Evolutionary conservation across 129 eudicot genomes (phyloP).

Genomic region (Pulicaria dysenterica): DNA sequence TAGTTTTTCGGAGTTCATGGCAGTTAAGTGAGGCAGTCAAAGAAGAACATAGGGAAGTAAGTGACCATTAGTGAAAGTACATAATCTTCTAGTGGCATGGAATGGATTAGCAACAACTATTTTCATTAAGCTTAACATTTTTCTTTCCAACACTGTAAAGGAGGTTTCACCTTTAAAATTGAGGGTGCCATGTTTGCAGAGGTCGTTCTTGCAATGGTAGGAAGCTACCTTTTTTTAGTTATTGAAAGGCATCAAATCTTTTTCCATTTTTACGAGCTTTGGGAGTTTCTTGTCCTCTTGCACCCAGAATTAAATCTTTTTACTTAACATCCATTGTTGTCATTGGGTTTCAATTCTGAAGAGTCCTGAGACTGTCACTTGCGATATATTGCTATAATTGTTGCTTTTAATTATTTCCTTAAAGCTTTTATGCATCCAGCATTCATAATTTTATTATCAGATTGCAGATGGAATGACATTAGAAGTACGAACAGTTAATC

Average conservation of each 20-base stretch:
- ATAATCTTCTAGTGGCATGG: slow-evolving; percentile 9
- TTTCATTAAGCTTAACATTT: slow-evolving; percentile 18
- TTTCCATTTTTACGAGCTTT: slow-evolving; percentile 2
- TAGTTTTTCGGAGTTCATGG: slow-evolving; percentile 1
- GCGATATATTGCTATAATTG: slow-evolving; percentile 5
- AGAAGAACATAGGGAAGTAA: slow-evolving; percentile 17
- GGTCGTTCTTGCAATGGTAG: slow-evolving; percentile 20
- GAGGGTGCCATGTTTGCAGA: slow-evolving; percentile 28
- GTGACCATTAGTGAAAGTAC: slow-evolving; percentile 5
- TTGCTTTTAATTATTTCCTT: slow-evolving; percentile 5
- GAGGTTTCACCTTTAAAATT: slow-evolving; percentile 10
- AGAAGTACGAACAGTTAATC: slow-evolving; percentile 85
- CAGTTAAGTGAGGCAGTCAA: slow-evolving; percentile 10
- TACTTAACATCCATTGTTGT: slow-evolving; percentile 12
- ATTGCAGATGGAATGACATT: slow-evolving; percentile 99
- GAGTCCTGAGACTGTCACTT: slow-evolving; percentile 16
- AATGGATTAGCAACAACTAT: slow-evolving; percentile 13
- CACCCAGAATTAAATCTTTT: background rate
- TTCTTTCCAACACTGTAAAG: slow-evolving; percentile 5
- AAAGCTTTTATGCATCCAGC: slow-evolving; percentile 10
- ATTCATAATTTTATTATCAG: slow-evolving; percentile 42
- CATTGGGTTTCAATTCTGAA: slow-evolving; percentile 5
- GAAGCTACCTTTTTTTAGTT: slow-evolving; percentile 29
- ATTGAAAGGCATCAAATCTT: background rate
- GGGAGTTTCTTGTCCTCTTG: slow-evolving; percentile 7